These are phyloP conservation scores for Skeletonema tropicum DNA, from an alignment of 108 stramenopile genomes.

Conservation along the genomic window DNA sequence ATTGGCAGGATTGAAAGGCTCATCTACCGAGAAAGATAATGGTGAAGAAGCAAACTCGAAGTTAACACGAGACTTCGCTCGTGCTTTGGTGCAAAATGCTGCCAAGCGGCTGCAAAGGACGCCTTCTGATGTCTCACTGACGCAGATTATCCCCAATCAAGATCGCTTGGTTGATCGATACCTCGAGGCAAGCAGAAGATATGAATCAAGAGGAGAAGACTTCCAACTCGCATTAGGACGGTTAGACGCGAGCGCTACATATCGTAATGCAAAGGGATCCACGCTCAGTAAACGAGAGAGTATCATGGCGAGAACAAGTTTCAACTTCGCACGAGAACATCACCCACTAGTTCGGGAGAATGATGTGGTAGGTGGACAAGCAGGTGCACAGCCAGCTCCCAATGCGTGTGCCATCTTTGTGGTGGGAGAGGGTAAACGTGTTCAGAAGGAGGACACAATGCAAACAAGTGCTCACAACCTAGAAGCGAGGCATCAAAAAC, in stretches of 20 bases:
- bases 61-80: neutral
- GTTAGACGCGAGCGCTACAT: constrained; percentile 5
- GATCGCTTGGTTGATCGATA: constrained; percentile 1
- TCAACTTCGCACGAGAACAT: constrained; percentile 10
- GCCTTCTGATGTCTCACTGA: neutral
- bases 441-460: neutral
- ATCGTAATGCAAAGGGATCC: constrained; percentile 9
- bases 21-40: neutral
- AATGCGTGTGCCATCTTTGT: neutral
- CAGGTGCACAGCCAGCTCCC: neutral
- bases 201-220: constrained; percentile 13
- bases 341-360: constrained; percentile 13
- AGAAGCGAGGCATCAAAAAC: neutral
- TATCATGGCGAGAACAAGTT: constrained; percentile 8
- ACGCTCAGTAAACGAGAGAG: neutral
- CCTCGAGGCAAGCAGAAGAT: constrained; percentile 1
- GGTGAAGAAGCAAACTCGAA: neutral
- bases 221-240: constrained; percentile 14
- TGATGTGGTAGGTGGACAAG: neutral
- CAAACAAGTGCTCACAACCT: neutral
- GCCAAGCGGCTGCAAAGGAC: constrained; percentile 1
- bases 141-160: neutral
- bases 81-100: constrained; percentile 5
- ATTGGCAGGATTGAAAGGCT: neutral
- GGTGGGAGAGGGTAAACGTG: neutral